Percentiles rank a stretch among this genome's conserved stretches.
phyloP scores from a whole-genome alignment of 2,329 filamentous ascomycete species.

The Colletotrichum nymphaeae region DNA sequence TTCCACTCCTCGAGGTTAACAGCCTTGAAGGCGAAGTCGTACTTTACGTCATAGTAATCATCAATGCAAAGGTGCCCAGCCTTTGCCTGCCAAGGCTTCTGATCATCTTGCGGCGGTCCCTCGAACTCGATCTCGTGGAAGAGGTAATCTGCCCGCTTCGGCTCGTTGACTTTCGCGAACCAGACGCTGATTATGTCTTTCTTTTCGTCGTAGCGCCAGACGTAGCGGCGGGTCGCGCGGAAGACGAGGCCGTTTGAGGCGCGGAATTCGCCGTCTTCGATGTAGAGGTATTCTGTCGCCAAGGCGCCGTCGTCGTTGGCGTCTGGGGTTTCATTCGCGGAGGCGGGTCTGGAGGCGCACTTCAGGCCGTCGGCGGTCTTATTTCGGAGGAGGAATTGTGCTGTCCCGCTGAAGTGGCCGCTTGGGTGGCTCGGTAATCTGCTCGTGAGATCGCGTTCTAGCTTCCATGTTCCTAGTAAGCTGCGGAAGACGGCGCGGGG shows the following conservation, averaged over 20 bases:
- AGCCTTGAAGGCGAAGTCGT: constrained; percentile 73
- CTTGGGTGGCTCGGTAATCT: constrained; percentile 68
- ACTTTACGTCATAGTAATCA: constrained; percentile 78
- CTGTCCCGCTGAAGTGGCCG: constrained; percentile 73
- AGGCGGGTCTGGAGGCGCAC: constrained; percentile 39
- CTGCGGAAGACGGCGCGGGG: constrained; percentile 76
- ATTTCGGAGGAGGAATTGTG: constrained; percentile 71
- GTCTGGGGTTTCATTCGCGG: constrained; percentile 23
- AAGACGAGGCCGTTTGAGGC: constrained; percentile 68
- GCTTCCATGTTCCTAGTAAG: constrained; percentile 76
- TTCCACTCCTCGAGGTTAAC: constrained; percentile 68
- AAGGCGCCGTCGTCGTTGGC: constrained; percentile 43
- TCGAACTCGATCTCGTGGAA: constrained; percentile 80
- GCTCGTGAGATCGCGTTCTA: constrained; percentile 68
- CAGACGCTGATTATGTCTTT: constrained; percentile 75
- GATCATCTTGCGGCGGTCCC: constrained; percentile 45
- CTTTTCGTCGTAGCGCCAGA: constrained; percentile 76
- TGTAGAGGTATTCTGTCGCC: constrained; percentile 73
- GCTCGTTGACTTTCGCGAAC: constrained; percentile 76
- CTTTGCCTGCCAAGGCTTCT: constrained; percentile 69
- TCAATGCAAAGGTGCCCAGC: constrained; percentile 77
- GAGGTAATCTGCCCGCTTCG: constrained; percentile 73
- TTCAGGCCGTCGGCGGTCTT: constrained; percentile 66
- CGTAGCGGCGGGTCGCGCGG: constrained; percentile 73
- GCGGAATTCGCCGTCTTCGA: constrained; percentile 74